phyloP scores from a whole-genome alignment of 345 rosid genomes.

The Excoecaria agallocha region DNA sequence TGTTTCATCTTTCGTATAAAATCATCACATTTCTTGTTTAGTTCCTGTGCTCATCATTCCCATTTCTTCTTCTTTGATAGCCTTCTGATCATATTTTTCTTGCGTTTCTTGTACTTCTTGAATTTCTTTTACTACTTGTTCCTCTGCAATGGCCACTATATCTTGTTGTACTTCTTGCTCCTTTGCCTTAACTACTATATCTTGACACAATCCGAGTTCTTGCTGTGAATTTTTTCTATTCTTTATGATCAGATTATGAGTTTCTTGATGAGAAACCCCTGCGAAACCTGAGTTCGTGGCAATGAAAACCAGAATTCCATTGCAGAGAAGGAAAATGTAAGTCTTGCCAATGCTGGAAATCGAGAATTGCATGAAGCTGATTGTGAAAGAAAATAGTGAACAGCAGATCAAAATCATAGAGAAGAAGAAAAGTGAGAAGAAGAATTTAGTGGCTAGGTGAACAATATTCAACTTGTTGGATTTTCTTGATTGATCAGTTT shows the following conservation, averaged over 20 bases:
- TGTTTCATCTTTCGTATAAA: conserved; percentile 60
- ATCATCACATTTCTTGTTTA: conserved; percentile 68
- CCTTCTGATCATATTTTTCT: too few relatives aligned
- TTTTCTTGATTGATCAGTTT: background rate
- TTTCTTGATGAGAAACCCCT: conserved; percentile 18
- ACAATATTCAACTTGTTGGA: background rate
- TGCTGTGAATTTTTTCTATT: conserved; percentile 14
- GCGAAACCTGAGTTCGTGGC: conserved; percentile 40
- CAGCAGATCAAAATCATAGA: conserved; percentile 38
- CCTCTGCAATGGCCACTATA: too few relatives aligned
- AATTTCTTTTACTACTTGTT: too few relatives aligned
- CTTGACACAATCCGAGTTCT: background rate
- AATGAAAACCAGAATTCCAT: conserved; percentile 59
- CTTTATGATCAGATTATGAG: background rate
- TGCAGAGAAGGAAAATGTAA: conserved; percentile 65
- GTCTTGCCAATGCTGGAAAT: conserved; percentile 42
- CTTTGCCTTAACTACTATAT: conserved; percentile 13
- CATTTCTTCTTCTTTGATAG: conserved; percentile 11
- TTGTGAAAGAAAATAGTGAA: conserved; percentile 24
- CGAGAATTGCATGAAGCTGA: conserved; percentile 18
- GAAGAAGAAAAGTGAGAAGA: conserved; percentile 37
- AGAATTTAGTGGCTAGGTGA: conserved; percentile 26
- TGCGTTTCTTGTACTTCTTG: too few relatives aligned
- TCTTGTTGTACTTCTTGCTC: conserved; percentile 12
- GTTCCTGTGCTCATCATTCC: conserved; percentile 44